Evolutionary conservation across 768 basidiomycete genomes (phyloP), one percentile per base, ranked within the genome.

Genomic region (Cubamyces lactineus): DNA sequence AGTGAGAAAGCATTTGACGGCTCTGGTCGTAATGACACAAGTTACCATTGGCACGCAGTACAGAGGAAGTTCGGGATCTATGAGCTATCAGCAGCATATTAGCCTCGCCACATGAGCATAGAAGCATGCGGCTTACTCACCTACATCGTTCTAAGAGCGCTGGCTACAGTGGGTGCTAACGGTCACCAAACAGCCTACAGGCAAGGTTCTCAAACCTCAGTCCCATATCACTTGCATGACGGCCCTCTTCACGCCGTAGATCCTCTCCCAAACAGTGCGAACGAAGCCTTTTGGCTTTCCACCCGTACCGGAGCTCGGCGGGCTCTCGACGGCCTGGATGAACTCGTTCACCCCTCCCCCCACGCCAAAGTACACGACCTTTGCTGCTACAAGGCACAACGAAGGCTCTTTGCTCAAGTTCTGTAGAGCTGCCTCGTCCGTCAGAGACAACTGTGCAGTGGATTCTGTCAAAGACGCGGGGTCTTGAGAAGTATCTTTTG

Each of bases 311-410:
- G 48, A 49, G 19, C 19, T 21, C 23, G 46, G 4, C 9, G 48
- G 66, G 28, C 70, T 73, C 62, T 82, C 75, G 2, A 94, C 82
- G 6, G 79, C 80, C 26, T 75, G 70, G n/a, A 85, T 72, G 67
- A 96, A 96, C 62, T 88, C 91, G 13, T 82, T 74, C 26, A 96
- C 77, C 7, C 95, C 92, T 0, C 96, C 96, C 0, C 95, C 96
- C 4, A 98, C 94, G 7, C 96, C 96, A 72, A 98, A 98, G 72
- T 98, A 98, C 19, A 98, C 74, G 15, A 94, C 82, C 73, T 98
- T 98, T 1, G 91, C 92, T 2, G 94, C 95, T 2, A 97, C 89
- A 9, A 97, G 83, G 66, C 89, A 92, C 6, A 80, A 47, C 64
- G 72, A 74, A 16, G 62, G 40, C 16, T 48, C 55, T 4, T 19